phyloP scores from a whole-genome alignment of 805 yeast species.

The Starmerella apicola region DNA sequence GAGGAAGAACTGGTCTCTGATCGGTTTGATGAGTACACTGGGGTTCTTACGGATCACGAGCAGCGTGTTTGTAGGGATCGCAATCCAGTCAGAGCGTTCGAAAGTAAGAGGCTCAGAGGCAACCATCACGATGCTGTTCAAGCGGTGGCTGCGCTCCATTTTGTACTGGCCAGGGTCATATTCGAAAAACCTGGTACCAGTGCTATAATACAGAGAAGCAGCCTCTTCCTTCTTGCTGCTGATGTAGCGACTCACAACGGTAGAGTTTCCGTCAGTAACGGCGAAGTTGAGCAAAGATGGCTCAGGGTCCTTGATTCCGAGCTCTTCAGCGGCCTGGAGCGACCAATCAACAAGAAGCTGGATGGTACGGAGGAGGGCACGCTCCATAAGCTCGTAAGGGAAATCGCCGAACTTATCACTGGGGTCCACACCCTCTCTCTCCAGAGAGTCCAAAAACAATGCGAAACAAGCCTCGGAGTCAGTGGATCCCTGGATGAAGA shows the following conservation, averaged over 20 bases:
- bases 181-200: slow-evolving; percentile 85
- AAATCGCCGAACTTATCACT: slow-evolving; percentile 40
- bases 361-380: slow-evolving; percentile 63
- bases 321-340: slow-evolving; percentile 37
- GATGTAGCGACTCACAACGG: slow-evolving; percentile 78
- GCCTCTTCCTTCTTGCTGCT: slow-evolving; percentile 88
- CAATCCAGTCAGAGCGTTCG: slow-evolving; percentile 94
- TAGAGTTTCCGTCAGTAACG: slow-evolving; percentile 80
- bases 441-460: slow-evolving; percentile 62
- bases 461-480: slow-evolving; percentile 96
- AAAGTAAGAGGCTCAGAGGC: slow-evolving; percentile 95
- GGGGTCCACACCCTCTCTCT: slow-evolving; percentile 67
- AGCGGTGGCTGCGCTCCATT: slow-evolving; percentile 86
- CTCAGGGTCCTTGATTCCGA: slow-evolving; percentile 31
- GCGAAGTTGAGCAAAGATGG: slow-evolving; percentile 90
- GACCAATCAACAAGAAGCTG: slow-evolving; percentile 72
- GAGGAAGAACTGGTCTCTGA: slow-evolving; percentile 75
- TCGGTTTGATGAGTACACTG: slow-evolving; percentile 83
- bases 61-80: slow-evolving; percentile 86
- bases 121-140: slow-evolving; percentile 90
- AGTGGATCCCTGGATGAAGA: slow-evolving; percentile 80
- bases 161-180: slow-evolving; percentile 82
- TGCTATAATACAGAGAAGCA: slow-evolving; percentile 86
- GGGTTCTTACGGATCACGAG: slow-evolving; percentile 63
- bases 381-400: slow-evolving; percentile 38